Conservation (phyloP, 345 rosid species). For the Balakata baccata region DNA sequence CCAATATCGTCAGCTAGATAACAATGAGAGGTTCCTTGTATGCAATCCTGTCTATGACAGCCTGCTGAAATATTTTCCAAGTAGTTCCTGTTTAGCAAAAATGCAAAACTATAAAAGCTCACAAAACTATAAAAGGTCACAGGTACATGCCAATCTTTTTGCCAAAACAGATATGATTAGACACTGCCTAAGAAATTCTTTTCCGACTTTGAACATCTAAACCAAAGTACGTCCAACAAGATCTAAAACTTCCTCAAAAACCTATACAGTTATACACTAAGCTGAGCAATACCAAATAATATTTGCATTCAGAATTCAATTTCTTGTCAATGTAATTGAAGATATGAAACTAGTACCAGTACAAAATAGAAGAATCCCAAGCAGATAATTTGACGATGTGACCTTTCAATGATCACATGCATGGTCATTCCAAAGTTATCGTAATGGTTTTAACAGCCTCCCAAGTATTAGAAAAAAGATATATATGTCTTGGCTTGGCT, state of each 20-base stretch:
- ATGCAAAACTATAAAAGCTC: not conserved
- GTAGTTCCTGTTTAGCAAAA: not conserved
- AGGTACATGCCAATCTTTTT: not conserved
- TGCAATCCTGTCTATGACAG: not conserved
- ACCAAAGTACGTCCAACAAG: not conserved
- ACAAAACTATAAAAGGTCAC: not conserved
- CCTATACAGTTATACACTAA: not conserved
- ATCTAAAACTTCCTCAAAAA: not conserved
- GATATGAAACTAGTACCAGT: not conserved
- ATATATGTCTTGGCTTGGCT: not conserved
- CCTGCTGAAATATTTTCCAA: not conserved
- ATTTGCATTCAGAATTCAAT: not conserved
- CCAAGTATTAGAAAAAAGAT: not conserved
- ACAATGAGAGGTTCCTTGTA: not conserved
- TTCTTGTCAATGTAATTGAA: not conserved
- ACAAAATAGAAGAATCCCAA: not conserved
- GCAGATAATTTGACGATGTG: not conserved
- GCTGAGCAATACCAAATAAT: not conserved
- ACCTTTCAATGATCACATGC: not conserved
- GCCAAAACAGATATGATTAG: not conserved
- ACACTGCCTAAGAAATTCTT: not conserved
- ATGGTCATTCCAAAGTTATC: not conserved
- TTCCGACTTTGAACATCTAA: not conserved
- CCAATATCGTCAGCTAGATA: not conserved
- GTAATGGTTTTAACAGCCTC: not conserved